phyloP scores from a whole-genome alignment of 108 stramenopile genomes.

The Nitzschia sp. region DNA sequence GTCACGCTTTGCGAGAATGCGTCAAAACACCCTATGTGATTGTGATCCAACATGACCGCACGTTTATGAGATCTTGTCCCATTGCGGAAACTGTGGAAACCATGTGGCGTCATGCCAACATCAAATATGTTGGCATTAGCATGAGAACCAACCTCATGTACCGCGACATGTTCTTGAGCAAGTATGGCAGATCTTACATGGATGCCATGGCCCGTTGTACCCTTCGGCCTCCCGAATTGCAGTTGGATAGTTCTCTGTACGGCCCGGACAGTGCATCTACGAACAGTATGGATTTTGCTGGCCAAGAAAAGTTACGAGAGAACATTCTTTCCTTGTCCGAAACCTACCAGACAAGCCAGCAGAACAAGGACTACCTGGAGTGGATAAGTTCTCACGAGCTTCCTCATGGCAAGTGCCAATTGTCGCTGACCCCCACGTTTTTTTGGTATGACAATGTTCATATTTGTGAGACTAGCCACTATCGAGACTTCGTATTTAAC shows the following conservation, averaged over 20 bases:
- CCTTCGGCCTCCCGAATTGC: constrained; percentile 62
- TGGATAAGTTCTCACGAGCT: constrained; percentile 42
- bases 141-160: constrained; percentile 80
- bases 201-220: constrained; percentile 53
- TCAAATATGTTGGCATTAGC: constrained; percentile 78
- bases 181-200: constrained; percentile 59
- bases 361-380: constrained; percentile 42
- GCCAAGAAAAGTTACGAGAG: constrained; percentile 38
- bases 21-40: constrained; percentile 76
- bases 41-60: constrained; percentile 91
- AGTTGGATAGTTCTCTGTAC: constrained; percentile 45
- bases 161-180: constrained; percentile 63
- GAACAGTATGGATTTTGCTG: constrained; percentile 32
- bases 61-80: constrained; percentile 78
- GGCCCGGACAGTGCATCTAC: constrained; percentile 58
- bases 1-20: constrained; percentile 59
- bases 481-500: constrained; percentile 82
- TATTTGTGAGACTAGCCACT: constrained; percentile 70
- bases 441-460: constrained; percentile 92
- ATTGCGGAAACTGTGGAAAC: constrained; percentile 50
- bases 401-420: constrained; percentile 48
- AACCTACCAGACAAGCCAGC: constrained; percentile 53
- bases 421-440: constrained; percentile 74
- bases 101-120: constrained; percentile 56
- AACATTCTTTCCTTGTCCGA: constrained; percentile 41